Evolutionary conservation across 2,329 filamentous ascomycete species (phyloP).

Genomic region (Tolypocladium inflatum): DNA sequence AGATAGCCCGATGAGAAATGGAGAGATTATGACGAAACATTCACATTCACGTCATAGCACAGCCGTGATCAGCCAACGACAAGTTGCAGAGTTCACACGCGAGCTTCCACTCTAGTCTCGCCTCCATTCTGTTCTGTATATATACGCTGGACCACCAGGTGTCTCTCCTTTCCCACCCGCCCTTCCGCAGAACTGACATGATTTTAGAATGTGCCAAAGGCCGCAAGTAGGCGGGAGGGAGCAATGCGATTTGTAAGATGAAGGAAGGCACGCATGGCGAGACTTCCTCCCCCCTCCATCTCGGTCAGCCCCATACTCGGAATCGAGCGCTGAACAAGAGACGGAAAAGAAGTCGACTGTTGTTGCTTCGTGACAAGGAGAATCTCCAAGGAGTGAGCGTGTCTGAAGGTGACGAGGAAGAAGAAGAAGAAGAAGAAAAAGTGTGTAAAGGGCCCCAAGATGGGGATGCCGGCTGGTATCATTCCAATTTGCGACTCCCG

Average conservation of each 20-base stretch:
- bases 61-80: background rate
- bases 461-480: constrained; percentile 1
- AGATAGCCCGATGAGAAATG: background rate
- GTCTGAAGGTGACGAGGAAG: background rate
- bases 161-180: background rate
- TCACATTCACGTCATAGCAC: background rate
- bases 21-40: background rate
- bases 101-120: background rate
- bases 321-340: background rate
- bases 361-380: background rate
- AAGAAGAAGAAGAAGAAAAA: background rate
- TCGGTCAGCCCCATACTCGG: background rate
- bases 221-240: background rate
- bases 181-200: background rate
- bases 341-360: background rate
- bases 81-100: background rate
- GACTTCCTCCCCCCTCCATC: background rate
- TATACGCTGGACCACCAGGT: background rate
- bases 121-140: background rate
- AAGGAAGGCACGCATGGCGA: background rate
- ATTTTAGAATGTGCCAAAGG: background rate
- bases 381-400: background rate
- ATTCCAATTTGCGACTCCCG: background rate
- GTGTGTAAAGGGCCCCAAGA: background rate
- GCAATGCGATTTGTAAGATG: background rate